Evolutionary conservation across 2,329 filamentous ascomycete genomes (phyloP), one percentile per base, ranked within the genome.

Genomic region (Nannizziopsis arthrosporioides): DNA sequence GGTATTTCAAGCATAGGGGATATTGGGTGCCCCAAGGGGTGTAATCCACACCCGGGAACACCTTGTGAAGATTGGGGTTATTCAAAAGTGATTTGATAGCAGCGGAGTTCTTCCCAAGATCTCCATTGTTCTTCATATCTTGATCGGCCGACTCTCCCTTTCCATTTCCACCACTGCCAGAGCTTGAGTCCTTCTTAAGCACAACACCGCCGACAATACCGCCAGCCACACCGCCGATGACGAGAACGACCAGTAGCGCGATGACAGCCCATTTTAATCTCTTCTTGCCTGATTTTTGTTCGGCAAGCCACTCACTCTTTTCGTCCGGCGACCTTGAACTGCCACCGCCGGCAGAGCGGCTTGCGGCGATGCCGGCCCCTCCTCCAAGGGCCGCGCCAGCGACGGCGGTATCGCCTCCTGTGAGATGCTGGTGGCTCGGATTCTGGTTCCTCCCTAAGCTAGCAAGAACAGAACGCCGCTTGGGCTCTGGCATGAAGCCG

Each of bases 1-100:
- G 85, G 56, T 82, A 76, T 47, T 75, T 69, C 30, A 89, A 54
- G 65, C 90, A 96, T 35, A 82, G 81, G 2, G 90, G 90, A 58
- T 90, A 95, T 65, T 95, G 89, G 0, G 86, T 80, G 61, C 93
- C 88, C 64, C 92, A 77, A 0, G 90, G 88, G 0, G 90, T 96
- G 63, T 96, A 96, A 67, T 95, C 90, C 68, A 96, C 85, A 19
- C 88, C 90, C 0, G 88, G 85, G 64, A 96, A 96, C 1, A 96
- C 87, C 65, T 87, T 93, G 74, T 94, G 87, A 18, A 96, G 74
- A 54, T 88, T 69, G 0, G 73, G 62, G 65, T 94, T 94, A 69
- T 84, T 82, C 72, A 95, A 73, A 11, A 96, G 73, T 2, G 73
- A 73, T 69, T 93, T 76, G 68, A 95, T 93, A 66, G 94, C 84